A percentile compares a stretch with the other conserved stretches of the same genome.
phyloP scores from a whole-genome alignment of 345 rosid species.

The Erodium maritimum region DNA sequence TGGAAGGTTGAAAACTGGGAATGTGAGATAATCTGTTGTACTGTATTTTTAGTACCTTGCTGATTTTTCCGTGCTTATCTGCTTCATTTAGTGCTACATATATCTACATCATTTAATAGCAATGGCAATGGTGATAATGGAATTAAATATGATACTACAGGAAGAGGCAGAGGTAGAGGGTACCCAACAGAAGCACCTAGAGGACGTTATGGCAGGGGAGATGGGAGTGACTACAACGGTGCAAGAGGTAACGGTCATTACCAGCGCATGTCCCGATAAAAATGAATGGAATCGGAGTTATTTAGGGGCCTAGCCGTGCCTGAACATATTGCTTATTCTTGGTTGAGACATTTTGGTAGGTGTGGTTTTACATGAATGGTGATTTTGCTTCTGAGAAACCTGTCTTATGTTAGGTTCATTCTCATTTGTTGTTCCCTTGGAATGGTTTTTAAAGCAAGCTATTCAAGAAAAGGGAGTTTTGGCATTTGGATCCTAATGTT shows the following conservation, averaged over 20 bases:
- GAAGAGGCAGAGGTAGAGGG: conserved; percentile 72
- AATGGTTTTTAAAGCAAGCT: background rate
- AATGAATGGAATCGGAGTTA: background rate
- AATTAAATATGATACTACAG: conserved; percentile 1
- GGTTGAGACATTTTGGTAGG: conserved; percentile 12
- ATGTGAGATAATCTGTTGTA: too few species aligned
- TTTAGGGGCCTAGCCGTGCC: conserved; percentile 1
- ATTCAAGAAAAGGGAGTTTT: background rate
- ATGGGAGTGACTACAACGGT: conserved; percentile 59
- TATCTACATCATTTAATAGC: too few species aligned
- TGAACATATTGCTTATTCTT: conserved; percentile 7
- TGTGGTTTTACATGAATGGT: background rate
- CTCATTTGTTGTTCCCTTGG: background rate
- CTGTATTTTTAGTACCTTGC: too few species aligned
- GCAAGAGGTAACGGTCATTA: conserved; percentile 58
- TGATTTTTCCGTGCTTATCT: too few species aligned
- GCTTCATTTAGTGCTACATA: too few species aligned
- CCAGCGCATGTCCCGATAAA: conserved; percentile 43
- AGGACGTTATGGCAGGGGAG: conserved; percentile 53
- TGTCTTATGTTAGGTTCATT: background rate
- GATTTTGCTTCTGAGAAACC: too few species aligned
- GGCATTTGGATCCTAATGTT: background rate
- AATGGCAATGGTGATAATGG: background rate
- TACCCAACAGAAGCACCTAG: conserved; percentile 59
- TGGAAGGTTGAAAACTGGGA: too few species aligned